These are phyloP conservation scores for Vitis amurensis DNA, from an alignment of 164 flowering plant species.

Conservation along the genomic window DNA sequence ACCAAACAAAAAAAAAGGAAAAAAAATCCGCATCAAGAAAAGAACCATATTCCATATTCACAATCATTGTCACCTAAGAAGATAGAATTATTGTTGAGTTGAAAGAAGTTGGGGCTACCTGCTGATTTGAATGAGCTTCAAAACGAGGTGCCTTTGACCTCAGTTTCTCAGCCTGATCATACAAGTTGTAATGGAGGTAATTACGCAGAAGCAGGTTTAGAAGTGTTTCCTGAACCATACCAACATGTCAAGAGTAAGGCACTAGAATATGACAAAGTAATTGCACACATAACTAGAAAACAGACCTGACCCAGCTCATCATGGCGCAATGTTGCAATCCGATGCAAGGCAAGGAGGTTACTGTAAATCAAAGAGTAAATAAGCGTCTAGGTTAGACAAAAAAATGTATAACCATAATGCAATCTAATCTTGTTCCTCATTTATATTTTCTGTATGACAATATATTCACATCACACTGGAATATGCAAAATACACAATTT, in stretches of 20 bases:
- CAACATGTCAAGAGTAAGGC: constrained; percentile 6
- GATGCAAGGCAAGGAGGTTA: constrained; percentile 83
- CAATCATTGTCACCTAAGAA: too few relatives aligned
- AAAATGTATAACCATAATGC: not conserved
- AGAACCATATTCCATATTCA: too few relatives aligned
- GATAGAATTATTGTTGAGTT: too few relatives aligned
- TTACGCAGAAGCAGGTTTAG: constrained; percentile 83
- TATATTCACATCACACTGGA: too few relatives aligned
- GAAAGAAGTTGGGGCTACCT: constrained; percentile 35
- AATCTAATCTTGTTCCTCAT: too few relatives aligned
- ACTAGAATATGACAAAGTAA: not conserved
- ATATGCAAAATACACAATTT: too few relatives aligned
- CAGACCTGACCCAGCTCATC: constrained; percentile 98
- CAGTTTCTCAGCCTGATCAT: constrained; percentile 95
- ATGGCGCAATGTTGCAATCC: constrained; percentile 87
- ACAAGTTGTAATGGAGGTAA: constrained; percentile 91
- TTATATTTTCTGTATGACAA: too few relatives aligned
- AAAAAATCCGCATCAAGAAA: too few relatives aligned
- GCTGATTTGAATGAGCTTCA: constrained; percentile 97
- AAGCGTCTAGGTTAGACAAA: constrained; percentile 4
- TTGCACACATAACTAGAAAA: constrained; percentile 6
- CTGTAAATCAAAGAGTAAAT: constrained; percentile 32
- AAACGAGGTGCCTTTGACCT: constrained; percentile 95
- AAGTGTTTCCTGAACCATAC: constrained; percentile 72
- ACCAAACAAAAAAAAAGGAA: too few relatives aligned